A percentile compares a stretch with the other conserved stretches of the same genome.
These are phyloP conservation scores for Curvularia eragrostidis DNA, from an alignment of 2,329 filamentous ascomycete genomes.

Conservation along the genomic window DNA sequence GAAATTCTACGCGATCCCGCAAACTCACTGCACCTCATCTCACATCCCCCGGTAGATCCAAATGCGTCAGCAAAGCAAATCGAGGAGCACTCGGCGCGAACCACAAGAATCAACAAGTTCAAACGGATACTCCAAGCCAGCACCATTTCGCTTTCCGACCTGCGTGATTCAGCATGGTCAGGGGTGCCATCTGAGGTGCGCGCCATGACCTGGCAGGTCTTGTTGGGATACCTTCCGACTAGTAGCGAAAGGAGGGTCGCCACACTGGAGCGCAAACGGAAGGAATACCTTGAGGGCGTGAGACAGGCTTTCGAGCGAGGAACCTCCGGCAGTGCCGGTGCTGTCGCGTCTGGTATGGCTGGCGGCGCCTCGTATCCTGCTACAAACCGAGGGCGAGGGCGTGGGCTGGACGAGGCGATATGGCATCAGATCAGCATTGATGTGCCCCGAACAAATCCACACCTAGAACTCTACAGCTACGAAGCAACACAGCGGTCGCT, in stretches of 20 bases:
- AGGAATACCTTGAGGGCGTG: slow-evolving; percentile 95
- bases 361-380: slow-evolving; percentile 52
- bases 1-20: slow-evolving; percentile 87
- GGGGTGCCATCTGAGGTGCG: slow-evolving; percentile 94
- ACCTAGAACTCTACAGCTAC: slow-evolving; percentile 92
- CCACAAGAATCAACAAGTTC: slow-evolving; percentile 97
- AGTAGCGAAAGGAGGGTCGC: slow-evolving; percentile 91
- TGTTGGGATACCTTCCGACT: slow-evolving; percentile 95
- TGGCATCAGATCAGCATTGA: slow-evolving; percentile 99
- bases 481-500: slow-evolving; percentile 94
- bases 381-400: slow-evolving; percentile 65
- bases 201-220: slow-evolving; percentile 97
- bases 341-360: slow-evolving; percentile 61
- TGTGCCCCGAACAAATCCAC: slow-evolving; percentile 93
- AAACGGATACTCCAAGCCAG: slow-evolving; percentile 94
- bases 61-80: slow-evolving; percentile 82
- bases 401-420: slow-evolving; percentile 92
- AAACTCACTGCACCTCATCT: slow-evolving; percentile 93
- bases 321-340: slow-evolving; percentile 49
- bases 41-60: slow-evolving; percentile 76
- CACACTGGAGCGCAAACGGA: slow-evolving; percentile 90
- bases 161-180: slow-evolving; percentile 89
- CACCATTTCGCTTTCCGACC: slow-evolving; percentile 82
- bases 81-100: slow-evolving; percentile 84
- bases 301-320: slow-evolving; percentile 68